These are phyloP conservation scores for Phaeodactylum tricornutum DNA, from an alignment of 108 stramenopile genomes.

Conservation along the genomic window DNA sequence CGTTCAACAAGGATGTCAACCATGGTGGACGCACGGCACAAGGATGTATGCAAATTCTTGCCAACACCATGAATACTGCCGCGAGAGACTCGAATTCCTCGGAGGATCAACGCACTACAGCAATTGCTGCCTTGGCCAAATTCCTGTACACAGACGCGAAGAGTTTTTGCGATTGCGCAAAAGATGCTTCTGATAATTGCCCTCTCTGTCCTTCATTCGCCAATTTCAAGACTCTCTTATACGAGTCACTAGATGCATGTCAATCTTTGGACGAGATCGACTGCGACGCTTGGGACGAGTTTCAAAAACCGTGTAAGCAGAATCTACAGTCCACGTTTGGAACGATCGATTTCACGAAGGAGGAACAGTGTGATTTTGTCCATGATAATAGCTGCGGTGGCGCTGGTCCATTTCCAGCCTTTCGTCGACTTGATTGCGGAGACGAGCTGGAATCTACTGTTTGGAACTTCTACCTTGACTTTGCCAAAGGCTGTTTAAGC, in stretches of 20 bases:
- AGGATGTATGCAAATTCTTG: conserved; percentile 76
- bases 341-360: conserved; percentile 38
- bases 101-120: conserved; percentile 35
- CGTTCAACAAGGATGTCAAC: conserved; percentile 31
- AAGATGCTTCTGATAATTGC: conserved; percentile 35
- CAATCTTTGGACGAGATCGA: conserved; percentile 80
- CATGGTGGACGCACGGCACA: conserved; percentile 70
- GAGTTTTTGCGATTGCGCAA: conserved; percentile 72
- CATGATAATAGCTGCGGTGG: conserved; percentile 53
- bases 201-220: conserved; percentile 68
- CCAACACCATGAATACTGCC: conserved; percentile 40
- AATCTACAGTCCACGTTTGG: conserved; percentile 50
- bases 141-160: conserved; percentile 58
- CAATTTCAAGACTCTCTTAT: conserved; percentile 78
- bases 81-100: conserved; percentile 24
- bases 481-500: conserved; percentile 46
- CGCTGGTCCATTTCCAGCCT: conserved; percentile 71
- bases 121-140: conserved; percentile 55
- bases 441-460: conserved; percentile 44
- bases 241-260: conserved; percentile 82
- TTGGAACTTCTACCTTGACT: conserved; percentile 74
- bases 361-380: conserved; percentile 61
- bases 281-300: conserved; percentile 82
- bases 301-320: conserved; percentile 58
- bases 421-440: conserved; percentile 74